These are phyloP conservation scores for Venturia aucupariae DNA, from an alignment of 2,329 filamentous ascomycete species.

Conservation along the genomic window DNA sequence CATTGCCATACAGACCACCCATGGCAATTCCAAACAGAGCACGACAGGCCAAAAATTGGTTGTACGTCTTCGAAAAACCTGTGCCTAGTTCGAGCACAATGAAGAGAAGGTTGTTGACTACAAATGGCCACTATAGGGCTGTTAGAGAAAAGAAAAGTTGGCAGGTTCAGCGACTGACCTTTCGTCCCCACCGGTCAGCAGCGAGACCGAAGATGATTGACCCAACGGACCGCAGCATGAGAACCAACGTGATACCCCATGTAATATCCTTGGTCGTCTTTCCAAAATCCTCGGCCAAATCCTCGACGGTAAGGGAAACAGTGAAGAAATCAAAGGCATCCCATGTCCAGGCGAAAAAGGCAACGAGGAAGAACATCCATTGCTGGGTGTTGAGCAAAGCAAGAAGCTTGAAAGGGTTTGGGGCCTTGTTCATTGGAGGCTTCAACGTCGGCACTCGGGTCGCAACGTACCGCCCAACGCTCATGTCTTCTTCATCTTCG, in stretches of 20 bases:
- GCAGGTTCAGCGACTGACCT: slow-evolving; percentile 19
- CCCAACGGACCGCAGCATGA: slow-evolving; percentile 54
- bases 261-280: slow-evolving; percentile 40
- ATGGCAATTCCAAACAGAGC: slow-evolving; percentile 56
- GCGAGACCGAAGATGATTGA: slow-evolving; percentile 47
- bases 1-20: slow-evolving; percentile 36
- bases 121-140: slow-evolving; percentile 37
- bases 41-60: slow-evolving; percentile 49
- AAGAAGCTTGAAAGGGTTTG: slow-evolving; percentile 41
- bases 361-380: slow-evolving; percentile 19
- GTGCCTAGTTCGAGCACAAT: slow-evolving; percentile 52
- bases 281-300: slow-evolving; percentile 45
- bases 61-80: slow-evolving; percentile 49
- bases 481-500: slow-evolving; percentile 6
- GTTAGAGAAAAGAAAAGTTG: slow-evolving; percentile 19
- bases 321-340: slow-evolving; percentile 57
- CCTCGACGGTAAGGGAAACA: slow-evolving; percentile 33
- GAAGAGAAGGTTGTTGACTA: slow-evolving; percentile 53
- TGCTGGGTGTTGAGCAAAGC: slow-evolving; percentile 17
- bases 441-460: slow-evolving; percentile 41
- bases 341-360: slow-evolving; percentile 40
- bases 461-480: slow-evolving; percentile 31
- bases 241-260: slow-evolving; percentile 40
- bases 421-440: slow-evolving; percentile 41
- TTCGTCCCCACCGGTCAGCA: slow-evolving; percentile 46